A percentile compares a stretch with the other conserved stretches of the same genome.
phyloP scores from a whole-genome alignment of 164 flowering plant genomes.

The Annona cherimola region DNA sequence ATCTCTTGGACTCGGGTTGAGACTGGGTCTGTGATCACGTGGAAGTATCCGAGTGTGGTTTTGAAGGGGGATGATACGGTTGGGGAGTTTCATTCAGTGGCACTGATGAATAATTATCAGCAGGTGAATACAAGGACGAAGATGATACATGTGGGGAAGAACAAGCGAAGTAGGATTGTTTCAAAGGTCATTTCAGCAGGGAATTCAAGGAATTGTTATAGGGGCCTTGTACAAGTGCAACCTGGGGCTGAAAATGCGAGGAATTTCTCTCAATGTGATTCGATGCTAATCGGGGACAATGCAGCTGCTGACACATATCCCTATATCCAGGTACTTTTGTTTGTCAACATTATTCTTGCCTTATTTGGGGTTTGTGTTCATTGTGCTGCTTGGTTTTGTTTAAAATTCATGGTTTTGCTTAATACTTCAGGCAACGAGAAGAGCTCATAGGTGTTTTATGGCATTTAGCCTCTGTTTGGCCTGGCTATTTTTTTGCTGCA shows the following conservation, averaged over 20 bases:
- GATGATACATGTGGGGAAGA: constrained; percentile 97
- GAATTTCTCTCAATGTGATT: constrained; percentile 92
- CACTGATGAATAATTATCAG: constrained; percentile 43
- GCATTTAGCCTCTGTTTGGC: too few relatives aligned
- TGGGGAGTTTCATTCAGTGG: too few relatives aligned
- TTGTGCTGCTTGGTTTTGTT: too few relatives aligned
- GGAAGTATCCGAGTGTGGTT: too few relatives aligned
- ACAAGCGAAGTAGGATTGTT: constrained; percentile 72
- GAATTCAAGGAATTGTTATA: constrained; percentile 27
- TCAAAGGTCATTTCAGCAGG: constrained; percentile 95
- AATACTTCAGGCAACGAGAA: too few relatives aligned
- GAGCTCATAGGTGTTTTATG: too few relatives aligned
- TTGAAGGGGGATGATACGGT: too few relatives aligned
- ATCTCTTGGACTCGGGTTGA: constrained; percentile 99
- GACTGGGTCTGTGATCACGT: constrained; percentile 50
- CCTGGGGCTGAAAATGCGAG: constrained; percentile 78
- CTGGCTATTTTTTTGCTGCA: too few relatives aligned
- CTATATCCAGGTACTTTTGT: too few relatives aligned
- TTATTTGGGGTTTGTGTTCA: constrained; percentile 29
- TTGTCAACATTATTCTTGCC: too few relatives aligned
- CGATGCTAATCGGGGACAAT: constrained; percentile 88
- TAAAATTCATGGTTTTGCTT: too few relatives aligned
- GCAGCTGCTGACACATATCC: constrained; percentile 89
- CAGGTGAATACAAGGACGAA: constrained; percentile 97
- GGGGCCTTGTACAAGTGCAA: constrained; percentile 78